These are phyloP conservation scores for Apiotrichum veenhuisii DNA, from an alignment of 1,284 basidiomycete species.

Conservation along the genomic window DNA sequence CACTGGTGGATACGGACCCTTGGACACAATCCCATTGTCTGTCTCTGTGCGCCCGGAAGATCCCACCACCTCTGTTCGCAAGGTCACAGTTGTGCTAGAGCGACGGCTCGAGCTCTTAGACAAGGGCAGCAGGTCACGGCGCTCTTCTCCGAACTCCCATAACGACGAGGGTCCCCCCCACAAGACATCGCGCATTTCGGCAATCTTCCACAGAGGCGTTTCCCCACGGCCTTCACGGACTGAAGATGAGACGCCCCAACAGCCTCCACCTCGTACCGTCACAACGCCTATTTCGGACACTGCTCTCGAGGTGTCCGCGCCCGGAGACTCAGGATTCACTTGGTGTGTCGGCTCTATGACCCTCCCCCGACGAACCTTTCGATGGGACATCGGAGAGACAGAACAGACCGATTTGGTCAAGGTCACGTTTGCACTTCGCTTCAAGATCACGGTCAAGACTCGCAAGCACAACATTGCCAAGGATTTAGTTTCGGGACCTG, in stretches of 20 bases:
- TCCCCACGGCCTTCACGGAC: not conserved
- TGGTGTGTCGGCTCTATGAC: constrained; percentile 21
- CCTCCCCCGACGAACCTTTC: constrained; percentile 27
- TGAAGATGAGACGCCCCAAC: not conserved
- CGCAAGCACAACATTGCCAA: constrained; percentile 10
- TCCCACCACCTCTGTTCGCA: constrained; percentile 21
- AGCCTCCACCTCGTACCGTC: not conserved
- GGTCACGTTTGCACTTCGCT: constrained; percentile 29
- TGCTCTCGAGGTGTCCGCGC: constrained; percentile 14
- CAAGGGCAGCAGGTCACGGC: not conserved
- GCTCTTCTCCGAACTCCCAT: not conserved
- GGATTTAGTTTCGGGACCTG: constrained; percentile 20
- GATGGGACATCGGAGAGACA: constrained; percentile 41
- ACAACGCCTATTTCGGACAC: constrained; percentile 20
- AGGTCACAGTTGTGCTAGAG: constrained; percentile 31
- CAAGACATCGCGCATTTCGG: constrained; percentile 3
- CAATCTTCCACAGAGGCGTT: constrained; percentile 2
- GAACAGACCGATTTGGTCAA: constrained; percentile 25
- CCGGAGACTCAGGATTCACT: constrained; percentile 14
- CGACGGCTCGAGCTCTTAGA: constrained; percentile 23
- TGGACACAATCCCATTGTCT: constrained; percentile 26
- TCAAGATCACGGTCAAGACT: constrained; percentile 29
- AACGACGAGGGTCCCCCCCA: constrained; percentile 1
- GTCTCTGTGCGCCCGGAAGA: constrained; percentile 31
- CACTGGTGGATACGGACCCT: constrained; percentile 32